These are phyloP conservation scores for Leucaena leucocephala DNA, from an alignment of 306 rosid species.

Conservation along the genomic window DNA sequence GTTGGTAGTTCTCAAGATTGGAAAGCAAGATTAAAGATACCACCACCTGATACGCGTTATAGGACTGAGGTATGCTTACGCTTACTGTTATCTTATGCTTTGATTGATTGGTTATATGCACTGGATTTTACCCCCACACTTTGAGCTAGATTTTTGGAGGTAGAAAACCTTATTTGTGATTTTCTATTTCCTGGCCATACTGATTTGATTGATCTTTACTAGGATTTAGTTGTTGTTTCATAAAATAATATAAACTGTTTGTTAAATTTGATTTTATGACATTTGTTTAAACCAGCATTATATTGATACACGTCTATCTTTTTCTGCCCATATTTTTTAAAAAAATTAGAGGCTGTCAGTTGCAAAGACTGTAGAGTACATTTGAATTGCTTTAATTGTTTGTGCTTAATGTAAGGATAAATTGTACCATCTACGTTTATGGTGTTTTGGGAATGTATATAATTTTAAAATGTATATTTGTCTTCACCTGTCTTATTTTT, in stretches of 20 bases:
- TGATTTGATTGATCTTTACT: not conserved
- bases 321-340: not conserved
- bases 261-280: conserved; percentile 18
- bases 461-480: conserved; percentile 18
- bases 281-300: conserved; percentile 16
- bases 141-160: conserved; percentile 19
- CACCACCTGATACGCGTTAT: conserved; percentile 88
- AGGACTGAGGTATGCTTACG: conserved; percentile 77
- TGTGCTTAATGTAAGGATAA: not conserved
- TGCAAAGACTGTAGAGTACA: not conserved
- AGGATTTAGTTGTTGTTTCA: not conserved
- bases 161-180: conserved; percentile 7
- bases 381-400: not conserved
- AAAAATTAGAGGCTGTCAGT: conserved; percentile 8
- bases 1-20: conserved; percentile 89
- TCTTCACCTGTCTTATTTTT: conserved; percentile 28
- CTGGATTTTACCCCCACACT: conserved; percentile 11
- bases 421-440: conserved; percentile 12
- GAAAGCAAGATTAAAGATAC: conserved; percentile 90
- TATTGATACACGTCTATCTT: conserved; percentile 14
- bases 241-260: not conserved
- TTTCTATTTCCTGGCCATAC: not conserved
- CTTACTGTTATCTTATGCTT: conserved; percentile 2
- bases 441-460: not conserved
- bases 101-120: conserved; percentile 27